Evolutionary conservation across 352 stramenopile species (phyloP), one percentile per base, ranked within the genome.

Genomic region (Aphanomyces invadans): DNA sequence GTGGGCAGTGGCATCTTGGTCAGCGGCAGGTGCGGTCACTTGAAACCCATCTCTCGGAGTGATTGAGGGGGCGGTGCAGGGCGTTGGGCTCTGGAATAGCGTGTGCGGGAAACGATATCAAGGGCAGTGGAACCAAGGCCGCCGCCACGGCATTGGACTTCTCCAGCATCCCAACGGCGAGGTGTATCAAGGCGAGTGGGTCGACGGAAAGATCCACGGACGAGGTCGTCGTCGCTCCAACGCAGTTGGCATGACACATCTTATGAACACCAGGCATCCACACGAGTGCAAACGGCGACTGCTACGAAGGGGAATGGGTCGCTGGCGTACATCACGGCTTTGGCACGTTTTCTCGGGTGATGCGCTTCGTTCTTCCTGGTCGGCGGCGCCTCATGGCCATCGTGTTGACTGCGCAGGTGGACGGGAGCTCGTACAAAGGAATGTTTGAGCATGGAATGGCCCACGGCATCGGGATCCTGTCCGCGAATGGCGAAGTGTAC

Each of bases 401-500:
- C n/a, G n/a, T n/a, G n/a, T n/a, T n/a, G n/a, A n/a, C n/a, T n/a
- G n/a, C n/a, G n/a, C 29, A 67, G 60, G 42, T 86, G 11, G 88
- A 81, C 44, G 84, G 81, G 17, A 82, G 89, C 59, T 70, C 70
- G 17, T 92, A 86, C 46, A 68, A 89, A 5, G 89, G 89, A 0
- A 71, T 73, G 26, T 93, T 81, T n/a, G 63, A 79, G 2, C 56
- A 83, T 32, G 85, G 88, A 7, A 61, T 76, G 4, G 81, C 86
- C 1, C 74, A 95, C 49, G 90, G 89, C 2, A 55, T 95, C 26
- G 90, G 92, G 7, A 75, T 87, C 4, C 51, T 97, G 17, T 90
- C 78, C 29, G 75, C 80, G 0, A 83, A 92, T 36, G 92, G 91
- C 4, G 89, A 97, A 70, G 74, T 89, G n/a, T 97, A 97, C 78